Evolutionary conservation across 495 filamentous ascomycete genomes (phyloP).

Genomic region (Poronia punctata): DNA sequence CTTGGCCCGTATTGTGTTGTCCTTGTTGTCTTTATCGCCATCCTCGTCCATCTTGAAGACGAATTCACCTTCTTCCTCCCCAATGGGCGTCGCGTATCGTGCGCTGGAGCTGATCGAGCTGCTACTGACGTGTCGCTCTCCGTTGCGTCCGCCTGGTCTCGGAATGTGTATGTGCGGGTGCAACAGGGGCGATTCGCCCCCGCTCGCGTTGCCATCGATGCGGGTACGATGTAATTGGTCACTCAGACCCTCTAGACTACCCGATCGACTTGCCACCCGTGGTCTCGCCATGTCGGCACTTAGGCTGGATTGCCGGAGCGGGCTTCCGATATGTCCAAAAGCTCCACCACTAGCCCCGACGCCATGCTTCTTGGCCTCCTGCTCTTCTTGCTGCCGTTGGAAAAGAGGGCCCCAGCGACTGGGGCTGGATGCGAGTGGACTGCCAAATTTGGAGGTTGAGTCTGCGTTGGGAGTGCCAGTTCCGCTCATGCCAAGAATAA

Average conservation of each 20-base stretch:
- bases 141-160: conserved; percentile 25
- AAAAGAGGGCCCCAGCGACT: conserved; percentile 85
- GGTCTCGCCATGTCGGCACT: conserved; percentile 57
- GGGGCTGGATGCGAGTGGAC: conserved; percentile 68
- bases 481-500: conserved; percentile 27
- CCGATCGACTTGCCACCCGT: conserved; percentile 27
- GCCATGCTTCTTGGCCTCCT: conserved; percentile 48
- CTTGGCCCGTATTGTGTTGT: conserved; percentile 32
- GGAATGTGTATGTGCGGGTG: conserved; percentile 29
- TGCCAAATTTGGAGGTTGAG: conserved; percentile 67
- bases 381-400: conserved; percentile 66
- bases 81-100: conserved; percentile 60
- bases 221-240: conserved; percentile 59
- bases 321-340: conserved; percentile 87
- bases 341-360: conserved; percentile 44
- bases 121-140: conserved; percentile 48
- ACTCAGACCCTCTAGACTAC: conserved; percentile 48
- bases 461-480: conserved; percentile 36
- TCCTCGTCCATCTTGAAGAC: conserved; percentile 83
- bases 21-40: conserved; percentile 45
- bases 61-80: conserved; percentile 64
- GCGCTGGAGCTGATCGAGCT: conserved; percentile 43
- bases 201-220: conserved; percentile 35
- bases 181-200: conserved; percentile 31
- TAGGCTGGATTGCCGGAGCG: conserved; percentile 76